Percentiles rank a stretch among this genome's conserved stretches.
Conservation (phyloP, 352 stramenopile genomes). For the Globisporangium splendens region DNA sequence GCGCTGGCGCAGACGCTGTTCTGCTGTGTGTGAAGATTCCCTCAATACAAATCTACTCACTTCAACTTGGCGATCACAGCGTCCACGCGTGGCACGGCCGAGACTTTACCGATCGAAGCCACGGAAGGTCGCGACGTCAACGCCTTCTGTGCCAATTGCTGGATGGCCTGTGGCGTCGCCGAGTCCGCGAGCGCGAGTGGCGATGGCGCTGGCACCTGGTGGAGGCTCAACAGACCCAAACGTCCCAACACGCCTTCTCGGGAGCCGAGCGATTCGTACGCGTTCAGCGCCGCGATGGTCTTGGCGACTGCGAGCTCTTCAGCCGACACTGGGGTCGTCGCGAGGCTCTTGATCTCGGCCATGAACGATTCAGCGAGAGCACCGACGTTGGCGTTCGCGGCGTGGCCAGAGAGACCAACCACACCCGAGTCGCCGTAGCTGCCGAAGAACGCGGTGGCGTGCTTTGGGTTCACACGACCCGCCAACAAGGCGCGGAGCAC, state of each 20-base stretch:
- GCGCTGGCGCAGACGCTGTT: not conserved
- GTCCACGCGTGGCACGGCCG: constrained; percentile 67
- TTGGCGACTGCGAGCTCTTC: constrained; percentile 78
- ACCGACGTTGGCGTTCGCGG: constrained; percentile 45
- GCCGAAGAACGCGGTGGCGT: constrained; percentile 52
- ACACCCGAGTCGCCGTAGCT: constrained; percentile 64
- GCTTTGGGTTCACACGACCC: constrained; percentile 59
- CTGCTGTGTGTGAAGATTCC: not conserved
- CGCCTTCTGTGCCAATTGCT: constrained; percentile 76
- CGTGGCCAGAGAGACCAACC: constrained; percentile 58
- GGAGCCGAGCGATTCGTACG: constrained; percentile 30
- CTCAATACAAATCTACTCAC: constrained; percentile 34
- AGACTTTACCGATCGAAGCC: constrained; percentile 72
- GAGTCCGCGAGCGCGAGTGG: constrained; percentile 26
- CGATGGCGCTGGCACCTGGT: constrained; percentile 37
- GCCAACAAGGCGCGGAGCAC: constrained; percentile 69
- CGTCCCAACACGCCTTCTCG: constrained; percentile 39
- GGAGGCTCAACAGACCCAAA: constrained; percentile 39
- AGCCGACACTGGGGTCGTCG: constrained; percentile 46
- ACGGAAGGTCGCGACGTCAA: constrained; percentile 69
- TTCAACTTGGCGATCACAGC: constrained; percentile 71
- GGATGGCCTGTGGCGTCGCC: constrained; percentile 63
- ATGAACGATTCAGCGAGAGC: constrained; percentile 67
- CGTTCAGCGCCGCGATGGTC: constrained; percentile 48
- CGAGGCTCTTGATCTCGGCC: constrained; percentile 73